Evolutionary conservation across 192 early-diverging fungal genomes (phyloP), one percentile per base, ranked within the genome.

Genomic region (Coemansia sp.): DNA sequence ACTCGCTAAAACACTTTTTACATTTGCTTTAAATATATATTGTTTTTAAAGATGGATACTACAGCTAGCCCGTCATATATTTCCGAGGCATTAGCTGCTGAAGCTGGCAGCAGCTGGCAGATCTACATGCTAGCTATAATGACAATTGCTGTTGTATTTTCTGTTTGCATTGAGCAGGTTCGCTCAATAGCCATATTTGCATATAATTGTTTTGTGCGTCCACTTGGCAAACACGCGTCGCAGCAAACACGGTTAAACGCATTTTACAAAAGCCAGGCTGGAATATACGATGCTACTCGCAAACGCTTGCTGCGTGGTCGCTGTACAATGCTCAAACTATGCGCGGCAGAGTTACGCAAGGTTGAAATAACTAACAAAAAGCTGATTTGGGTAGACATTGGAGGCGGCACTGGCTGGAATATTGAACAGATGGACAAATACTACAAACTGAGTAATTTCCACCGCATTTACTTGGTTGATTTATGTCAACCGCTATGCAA

Each of bases 231-330:
- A 32, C 85, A 89, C 54, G 83, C 84, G 8, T 85, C 85, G 38
- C 87, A 90, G 54, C 89, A 93, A 59, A 78, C 77, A 29, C 86
- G 91, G 13, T 73, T 94, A 22, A 89, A 94, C 71, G 75, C 82
- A 26, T 94, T 94, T 69, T 94, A 94, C 69, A 79, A 86, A 65
- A 86, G 87, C 57, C 91, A 93, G 59, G 91, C 92, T 10, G 83
- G 86, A 13, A 85, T 92, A 9, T 94, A 91, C 63, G 92, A 94
- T 62, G 84, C 84, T 1, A 91, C 92, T 19, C 87, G 92, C 24
- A 65, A 78, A 13, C 64, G 86, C 39, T 73, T 94, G 48, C 75
- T 94, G 23, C 86, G 91, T 54, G 91, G 92, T 23, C 81, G 91
- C 24, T 84, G 66, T 59, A 90, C 88, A 35, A 92, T 92, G 88